A percentile compares a stretch with the other conserved stretches of the same genome.
Evolutionary conservation across 164 flowering plant genomes (phyloP).

Genomic region (Brasenia schreberi): DNA sequence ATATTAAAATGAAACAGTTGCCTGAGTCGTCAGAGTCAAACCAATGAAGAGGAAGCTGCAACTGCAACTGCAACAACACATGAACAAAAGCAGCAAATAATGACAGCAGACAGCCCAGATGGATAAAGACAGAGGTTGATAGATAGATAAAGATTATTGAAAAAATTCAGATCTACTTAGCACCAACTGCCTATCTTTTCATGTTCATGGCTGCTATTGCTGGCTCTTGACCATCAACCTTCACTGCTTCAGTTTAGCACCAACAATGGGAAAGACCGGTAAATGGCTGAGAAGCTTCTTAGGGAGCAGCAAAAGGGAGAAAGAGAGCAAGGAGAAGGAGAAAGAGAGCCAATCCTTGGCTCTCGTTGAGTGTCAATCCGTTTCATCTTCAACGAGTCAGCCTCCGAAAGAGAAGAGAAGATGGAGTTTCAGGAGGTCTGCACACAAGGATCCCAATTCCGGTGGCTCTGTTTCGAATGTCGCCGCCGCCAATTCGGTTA

Average conservation of each 20-base stretch:
- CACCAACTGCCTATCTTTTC: too few relatives aligned
- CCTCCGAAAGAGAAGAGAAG: constrained; percentile 74
- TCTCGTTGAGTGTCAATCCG: constrained; percentile 20
- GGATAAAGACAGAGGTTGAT: neutral
- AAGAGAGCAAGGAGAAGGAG: constrained; percentile 15
- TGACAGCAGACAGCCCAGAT: neutral
- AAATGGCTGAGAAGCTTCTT: constrained; percentile 59
- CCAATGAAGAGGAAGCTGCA: neutral
- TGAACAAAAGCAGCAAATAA: neutral
- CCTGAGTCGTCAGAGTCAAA: neutral
- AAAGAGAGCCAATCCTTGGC: constrained; percentile 11
- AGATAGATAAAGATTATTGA: neutral
- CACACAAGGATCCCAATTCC: constrained; percentile 19
- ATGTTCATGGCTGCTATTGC: neutral
- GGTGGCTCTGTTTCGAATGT: neutral
- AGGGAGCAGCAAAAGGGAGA: constrained; percentile 25
- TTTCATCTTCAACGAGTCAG: constrained; percentile 23
- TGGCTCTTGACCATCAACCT: neutral
- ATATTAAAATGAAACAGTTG: neutral
- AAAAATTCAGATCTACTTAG: too few relatives aligned
- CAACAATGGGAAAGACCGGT: constrained; percentile 57
- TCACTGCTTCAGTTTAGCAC: neutral
- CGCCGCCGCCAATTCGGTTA: constrained; percentile 12
- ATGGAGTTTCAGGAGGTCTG: constrained; percentile 87
- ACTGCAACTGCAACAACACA: neutral